Evolutionary conservation across 192 early-diverging fungal genomes (phyloP).

Genomic region (Umbelopsis sp.): DNA sequence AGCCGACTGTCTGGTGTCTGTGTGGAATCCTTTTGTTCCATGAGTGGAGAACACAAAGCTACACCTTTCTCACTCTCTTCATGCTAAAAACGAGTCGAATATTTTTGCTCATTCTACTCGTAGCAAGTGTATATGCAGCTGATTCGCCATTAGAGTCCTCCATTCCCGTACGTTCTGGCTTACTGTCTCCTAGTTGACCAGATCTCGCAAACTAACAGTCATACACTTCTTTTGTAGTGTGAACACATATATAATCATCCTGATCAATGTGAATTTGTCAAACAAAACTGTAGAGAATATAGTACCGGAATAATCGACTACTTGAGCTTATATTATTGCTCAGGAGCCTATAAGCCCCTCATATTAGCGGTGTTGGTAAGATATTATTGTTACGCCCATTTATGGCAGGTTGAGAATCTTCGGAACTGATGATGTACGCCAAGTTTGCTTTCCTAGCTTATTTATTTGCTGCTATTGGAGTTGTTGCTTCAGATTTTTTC

Average conservation of each 20-base stretch:
- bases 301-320: slow-evolving; percentile 59
- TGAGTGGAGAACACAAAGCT: not conserved
- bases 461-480: slow-evolving; percentile 71
- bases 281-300: slow-evolving; percentile 61
- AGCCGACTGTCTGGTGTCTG: not conserved
- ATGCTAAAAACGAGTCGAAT: not conserved
- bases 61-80: not conserved
- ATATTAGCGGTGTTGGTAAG: slow-evolving; percentile 47
- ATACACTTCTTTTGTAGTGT: slow-evolving; percentile 32
- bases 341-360: slow-evolving; percentile 31
- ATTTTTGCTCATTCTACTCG: not conserved
- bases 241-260: slow-evolving; percentile 49
- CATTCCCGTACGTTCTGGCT: not conserved
- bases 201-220: not conserved
- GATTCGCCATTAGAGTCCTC: not conserved
- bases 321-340: slow-evolving; percentile 58
- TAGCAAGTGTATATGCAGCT: not conserved
- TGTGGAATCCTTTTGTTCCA: slow-evolving; percentile 15
- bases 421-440: slow-evolving; percentile 12
- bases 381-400: slow-evolving; percentile 11
- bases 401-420: not conserved
- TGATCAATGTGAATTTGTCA: slow-evolving; percentile 62
- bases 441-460: slow-evolving; percentile 54
- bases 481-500: slow-evolving; percentile 78
- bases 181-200: not conserved